Percentiles rank a stretch among this genome's conserved stretches.
Evolutionary conservation across 2,329 filamentous ascomycete species (phyloP).

Genomic region (Aspergillus persii): DNA sequence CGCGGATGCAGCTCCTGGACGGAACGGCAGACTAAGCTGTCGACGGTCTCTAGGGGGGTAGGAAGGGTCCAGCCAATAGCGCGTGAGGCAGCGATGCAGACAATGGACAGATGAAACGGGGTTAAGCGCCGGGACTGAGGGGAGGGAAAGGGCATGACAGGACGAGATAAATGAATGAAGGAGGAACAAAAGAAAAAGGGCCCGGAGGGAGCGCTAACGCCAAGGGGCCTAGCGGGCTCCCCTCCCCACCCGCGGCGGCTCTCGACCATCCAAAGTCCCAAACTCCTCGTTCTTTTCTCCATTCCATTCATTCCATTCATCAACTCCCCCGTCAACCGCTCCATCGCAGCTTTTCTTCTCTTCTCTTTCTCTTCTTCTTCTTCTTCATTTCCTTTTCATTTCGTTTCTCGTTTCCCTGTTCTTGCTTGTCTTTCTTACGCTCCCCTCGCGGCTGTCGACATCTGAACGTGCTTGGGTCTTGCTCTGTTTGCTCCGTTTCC

Average conservation of each 20-base stretch:
- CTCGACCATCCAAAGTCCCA: conserved; percentile 22
- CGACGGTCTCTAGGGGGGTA: too few species aligned
- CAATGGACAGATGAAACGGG: not conserved
- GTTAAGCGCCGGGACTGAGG: not conserved
- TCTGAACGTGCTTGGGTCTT: conserved; percentile 1
- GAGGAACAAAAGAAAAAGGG: not conserved
- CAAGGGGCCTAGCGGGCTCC: conserved; percentile 14
- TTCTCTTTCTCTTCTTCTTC: conserved; percentile 19
- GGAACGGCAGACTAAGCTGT: too few species aligned
- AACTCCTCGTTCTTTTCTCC: conserved; percentile 23
- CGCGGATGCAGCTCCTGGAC: not conserved
- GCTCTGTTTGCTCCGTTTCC: conserved; percentile 6
- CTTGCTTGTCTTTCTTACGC: conserved; percentile 12
- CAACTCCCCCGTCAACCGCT: conserved; percentile 14
- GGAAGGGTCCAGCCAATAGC: not conserved
- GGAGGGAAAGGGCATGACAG: not conserved
- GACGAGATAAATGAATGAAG: not conserved
- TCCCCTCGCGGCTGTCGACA: conserved; percentile 4
- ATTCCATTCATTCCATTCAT: conserved; percentile 4
- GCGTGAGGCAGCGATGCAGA: not conserved
- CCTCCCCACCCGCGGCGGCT: conserved; percentile 26
- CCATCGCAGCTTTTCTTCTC: conserved; percentile 23
- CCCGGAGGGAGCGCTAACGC: conserved; percentile 12
- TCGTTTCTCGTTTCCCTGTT: conserved; percentile 9
- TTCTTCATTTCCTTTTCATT: conserved; percentile 17